These are phyloP conservation scores for Oryza rufipogon DNA, from an alignment of 176 grass and related monocot species.

Conservation along the genomic window DNA sequence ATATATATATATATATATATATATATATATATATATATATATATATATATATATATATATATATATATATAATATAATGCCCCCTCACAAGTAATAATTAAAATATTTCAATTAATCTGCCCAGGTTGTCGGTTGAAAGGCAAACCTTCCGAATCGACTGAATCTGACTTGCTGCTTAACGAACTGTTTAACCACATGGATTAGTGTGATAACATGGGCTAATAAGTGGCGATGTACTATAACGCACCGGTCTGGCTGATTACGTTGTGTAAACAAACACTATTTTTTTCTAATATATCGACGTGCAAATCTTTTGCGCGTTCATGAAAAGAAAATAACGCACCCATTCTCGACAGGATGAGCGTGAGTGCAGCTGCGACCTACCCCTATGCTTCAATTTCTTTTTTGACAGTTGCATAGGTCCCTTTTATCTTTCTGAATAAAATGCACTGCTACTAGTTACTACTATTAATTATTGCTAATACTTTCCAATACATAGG, in stretches of 20 bases:
- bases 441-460: too few relatives aligned
- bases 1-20: neutral
- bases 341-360: constrained; percentile 13
- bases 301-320: too few relatives aligned
- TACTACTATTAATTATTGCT: too few relatives aligned
- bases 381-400: neutral
- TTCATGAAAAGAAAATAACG: neutral
- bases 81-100: neutral
- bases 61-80: too few relatives aligned
- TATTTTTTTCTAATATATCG: too few relatives aligned
- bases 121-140: constrained; percentile 38
- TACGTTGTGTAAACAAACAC: too few relatives aligned
- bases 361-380: neutral
- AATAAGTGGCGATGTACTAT: neutral
- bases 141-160: neutral
- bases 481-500: too few relatives aligned
- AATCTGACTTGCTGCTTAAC: neutral
- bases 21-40: too few relatives aligned
- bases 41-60: neutral
- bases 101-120: constrained; percentile 30
- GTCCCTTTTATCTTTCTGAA: too few relatives aligned
- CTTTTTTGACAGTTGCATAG: neutral
- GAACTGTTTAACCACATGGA: neutral
- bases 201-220: neutral
- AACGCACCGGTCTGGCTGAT: neutral